Evolutionary conservation across 2,329 filamentous ascomycete species (phyloP).

Genomic region (Colletotrichum sp.): DNA sequence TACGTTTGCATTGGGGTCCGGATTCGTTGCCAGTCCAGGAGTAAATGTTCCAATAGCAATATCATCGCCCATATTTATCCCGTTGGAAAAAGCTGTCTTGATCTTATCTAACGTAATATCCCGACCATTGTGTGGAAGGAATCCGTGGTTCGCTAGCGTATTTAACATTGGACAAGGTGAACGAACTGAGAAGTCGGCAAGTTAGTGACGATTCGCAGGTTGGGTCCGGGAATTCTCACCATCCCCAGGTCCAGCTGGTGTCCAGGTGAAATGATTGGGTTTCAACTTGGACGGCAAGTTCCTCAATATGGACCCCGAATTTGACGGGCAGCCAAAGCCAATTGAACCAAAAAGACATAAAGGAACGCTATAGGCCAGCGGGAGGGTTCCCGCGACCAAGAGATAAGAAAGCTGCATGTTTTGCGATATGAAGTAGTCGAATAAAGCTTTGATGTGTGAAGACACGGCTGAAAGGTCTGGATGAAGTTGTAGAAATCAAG

Average conservation of each 20-base stretch:
- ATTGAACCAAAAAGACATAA: neutral
- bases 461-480: rapidly evolving
- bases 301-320: neutral
- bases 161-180: conserved; percentile 58
- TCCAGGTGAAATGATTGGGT: neutral
- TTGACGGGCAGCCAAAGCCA: neutral
- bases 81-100: conserved; percentile 40
- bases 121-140: conserved; percentile 49
- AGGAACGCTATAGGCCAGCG: neutral
- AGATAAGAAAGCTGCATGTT: neutral
- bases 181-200: conserved; percentile 29
- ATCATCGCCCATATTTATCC: conserved; percentile 45
- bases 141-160: conserved; percentile 54
- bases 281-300: neutral
- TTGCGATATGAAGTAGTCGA: neutral
- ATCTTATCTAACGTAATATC: conserved; percentile 42
- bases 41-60: conserved; percentile 45
- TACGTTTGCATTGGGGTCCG: conserved; percentile 41
- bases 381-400: neutral
- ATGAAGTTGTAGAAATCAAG: neutral
- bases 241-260: neutral
- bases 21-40: conserved; percentile 43
- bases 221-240: neutral
- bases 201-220: neutral
- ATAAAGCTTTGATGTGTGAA: neutral